These are phyloP conservation scores for Selaginella tamariscina DNA, from an alignment of 75 land plant species.

Conservation along the genomic window DNA sequence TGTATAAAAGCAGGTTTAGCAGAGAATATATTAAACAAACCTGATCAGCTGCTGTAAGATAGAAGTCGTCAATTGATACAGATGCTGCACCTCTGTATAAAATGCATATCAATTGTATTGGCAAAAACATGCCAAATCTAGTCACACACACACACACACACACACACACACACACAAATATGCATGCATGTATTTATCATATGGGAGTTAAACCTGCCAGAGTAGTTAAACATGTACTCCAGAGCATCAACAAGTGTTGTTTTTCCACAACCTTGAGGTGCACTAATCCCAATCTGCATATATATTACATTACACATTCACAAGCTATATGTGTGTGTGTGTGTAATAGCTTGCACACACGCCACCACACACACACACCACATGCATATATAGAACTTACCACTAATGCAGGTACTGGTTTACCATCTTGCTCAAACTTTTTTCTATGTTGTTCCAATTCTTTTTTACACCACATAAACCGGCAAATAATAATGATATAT, in stretches of 20 bases:
- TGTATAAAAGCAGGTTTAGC: background rate
- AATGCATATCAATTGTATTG: background rate
- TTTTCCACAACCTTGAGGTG: slow-evolving; percentile 98
- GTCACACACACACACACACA: no score
- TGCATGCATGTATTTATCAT: no score
- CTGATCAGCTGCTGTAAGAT: slow-evolving; percentile 83
- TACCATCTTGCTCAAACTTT: slow-evolving; percentile 33
- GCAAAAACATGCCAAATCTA: no score
- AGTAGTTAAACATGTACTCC: slow-evolving; percentile 57
- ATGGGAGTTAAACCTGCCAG: slow-evolving; percentile 39
- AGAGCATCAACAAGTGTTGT: slow-evolving; percentile 88
- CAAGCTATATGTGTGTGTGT: background rate
- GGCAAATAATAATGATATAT: slow-evolving; percentile 84
- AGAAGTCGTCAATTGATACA: slow-evolving; percentile 92
- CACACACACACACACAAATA: no score
- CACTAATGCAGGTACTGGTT: slow-evolving; percentile 69
- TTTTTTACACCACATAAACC: slow-evolving; percentile 72
- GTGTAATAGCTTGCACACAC: background rate
- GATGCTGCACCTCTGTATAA: slow-evolving; percentile 53
- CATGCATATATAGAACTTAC: slow-evolving; percentile 26
- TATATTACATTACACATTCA: slow-evolving; percentile 2
- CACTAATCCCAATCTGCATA: slow-evolving; percentile 79
- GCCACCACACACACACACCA: background rate
- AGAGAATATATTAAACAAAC: slow-evolving; percentile 27
- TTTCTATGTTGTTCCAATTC: slow-evolving; percentile 42